A percentile compares a stretch with the other conserved stretches of the same genome.
Conservation (phyloP, 345 rosid species). For the Hibiscus trionum region DNA sequence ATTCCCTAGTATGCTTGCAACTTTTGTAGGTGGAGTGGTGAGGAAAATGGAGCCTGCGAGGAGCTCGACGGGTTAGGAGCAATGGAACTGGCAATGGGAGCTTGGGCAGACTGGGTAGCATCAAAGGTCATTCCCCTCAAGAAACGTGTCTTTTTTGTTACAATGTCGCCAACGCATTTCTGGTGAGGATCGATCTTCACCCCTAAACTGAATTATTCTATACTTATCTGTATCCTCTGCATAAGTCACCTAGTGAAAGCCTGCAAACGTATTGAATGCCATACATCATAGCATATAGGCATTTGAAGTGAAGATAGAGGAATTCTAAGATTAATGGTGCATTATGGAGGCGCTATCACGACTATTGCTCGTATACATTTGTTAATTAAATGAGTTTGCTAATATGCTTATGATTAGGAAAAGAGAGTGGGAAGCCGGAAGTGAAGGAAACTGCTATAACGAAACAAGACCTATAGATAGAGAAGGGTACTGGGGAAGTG, state of each 20-base stretch:
- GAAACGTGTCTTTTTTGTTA: slow-evolving; percentile 66
- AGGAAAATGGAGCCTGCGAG: slow-evolving; percentile 59
- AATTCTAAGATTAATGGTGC: not conserved
- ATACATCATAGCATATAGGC: not conserved
- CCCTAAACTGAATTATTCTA: not conserved
- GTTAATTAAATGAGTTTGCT: not conserved
- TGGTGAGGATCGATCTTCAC: slow-evolving; percentile 37
- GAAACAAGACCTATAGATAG: slow-evolving; percentile 50
- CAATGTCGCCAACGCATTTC: slow-evolving; percentile 95
- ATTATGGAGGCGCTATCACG: not conserved
- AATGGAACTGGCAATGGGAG: slow-evolving; percentile 84
- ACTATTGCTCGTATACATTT: not conserved
- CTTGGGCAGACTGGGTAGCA: slow-evolving; percentile 91
- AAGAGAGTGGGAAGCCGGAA: slow-evolving; percentile 70
- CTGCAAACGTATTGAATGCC: not conserved
- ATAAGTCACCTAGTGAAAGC: not conserved
- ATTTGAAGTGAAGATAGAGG: not conserved
- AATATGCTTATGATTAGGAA: slow-evolving; percentile 39
- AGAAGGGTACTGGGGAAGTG: slow-evolving; percentile 84
- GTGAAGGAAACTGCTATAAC: slow-evolving; percentile 73
- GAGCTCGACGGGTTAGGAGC: slow-evolving; percentile 63
- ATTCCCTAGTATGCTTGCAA: not conserved
- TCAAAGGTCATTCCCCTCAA: slow-evolving; percentile 40
- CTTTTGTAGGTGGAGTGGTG: slow-evolving; percentile 73
- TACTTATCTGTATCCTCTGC: not conserved